phyloP scores from a whole-genome alignment of 73 alveolate species.

The Blepharisma stoltei region DNA sequence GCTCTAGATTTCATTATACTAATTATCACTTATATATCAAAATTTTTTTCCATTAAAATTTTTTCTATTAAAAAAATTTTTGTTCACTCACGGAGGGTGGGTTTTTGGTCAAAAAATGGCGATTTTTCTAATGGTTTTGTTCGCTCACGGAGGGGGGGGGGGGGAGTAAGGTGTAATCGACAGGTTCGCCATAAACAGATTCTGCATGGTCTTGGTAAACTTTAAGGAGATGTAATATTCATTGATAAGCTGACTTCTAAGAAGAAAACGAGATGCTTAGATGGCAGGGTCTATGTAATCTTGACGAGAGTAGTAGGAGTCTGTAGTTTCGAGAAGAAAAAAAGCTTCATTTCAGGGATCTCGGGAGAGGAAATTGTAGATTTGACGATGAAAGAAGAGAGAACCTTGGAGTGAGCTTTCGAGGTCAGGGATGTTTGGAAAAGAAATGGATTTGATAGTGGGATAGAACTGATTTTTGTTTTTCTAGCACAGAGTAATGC shows the following conservation, averaged over 20 bases:
- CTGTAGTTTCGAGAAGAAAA: not conserved
- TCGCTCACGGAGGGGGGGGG: no score
- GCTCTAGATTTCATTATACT: no score
- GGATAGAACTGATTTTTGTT: no score
- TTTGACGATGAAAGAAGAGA: not conserved
- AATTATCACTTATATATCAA: no score
- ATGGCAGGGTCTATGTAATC: conserved; percentile 15
- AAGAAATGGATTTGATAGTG: not conserved
- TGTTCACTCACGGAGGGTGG: no score
- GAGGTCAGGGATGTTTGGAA: not conserved
- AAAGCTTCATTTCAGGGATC: conserved; percentile 17
- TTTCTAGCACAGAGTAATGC: no score
- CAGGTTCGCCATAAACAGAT: not conserved
- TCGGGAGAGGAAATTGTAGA: not conserved
- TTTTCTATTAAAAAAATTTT: no score
- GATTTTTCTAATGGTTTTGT: no score
- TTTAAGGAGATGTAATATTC: conserved; percentile 11
- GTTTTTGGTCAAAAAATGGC: no score
- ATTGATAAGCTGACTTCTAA: not conserved
- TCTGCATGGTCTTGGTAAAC: not conserved
- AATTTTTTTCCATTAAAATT: no score
- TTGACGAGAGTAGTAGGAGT: not conserved
- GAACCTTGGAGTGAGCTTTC: not conserved
- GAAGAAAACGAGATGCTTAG: conserved; percentile 21
- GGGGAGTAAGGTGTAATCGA: conserved; percentile 22